Base-by-base conservation (phyloP, 495 filamentous ascomycete species). In the Tricharina praecox region DNA sequence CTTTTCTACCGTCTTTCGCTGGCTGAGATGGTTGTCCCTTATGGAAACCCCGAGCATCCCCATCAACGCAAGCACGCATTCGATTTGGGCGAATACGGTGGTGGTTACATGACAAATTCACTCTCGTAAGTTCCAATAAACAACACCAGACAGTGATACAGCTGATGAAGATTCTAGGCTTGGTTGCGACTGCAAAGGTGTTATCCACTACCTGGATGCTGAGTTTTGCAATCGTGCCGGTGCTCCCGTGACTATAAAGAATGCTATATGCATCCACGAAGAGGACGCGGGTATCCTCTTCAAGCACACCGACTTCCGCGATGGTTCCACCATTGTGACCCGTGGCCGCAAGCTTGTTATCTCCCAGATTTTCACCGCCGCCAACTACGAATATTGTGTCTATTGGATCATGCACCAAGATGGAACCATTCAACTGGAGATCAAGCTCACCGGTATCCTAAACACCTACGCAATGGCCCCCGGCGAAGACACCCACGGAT, bases 201-300 rank as follows among this genome's bases (percentile, higher is more conserved):
- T 79, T 1, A 93, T 96, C 60, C 84, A 93, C 65, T 94, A 94
- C 63, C 74, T 94, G 58, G 70, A 72, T 57, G 87, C 84, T 1
- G 72, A 78, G 20, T 92, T 93, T 59, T 77, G 85, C 47, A 93
- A 87, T 52, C 68, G 74, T n/a, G 74, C 81, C 8, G 88, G 88
- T 25, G 75, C 72, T 4, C 67, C 77, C 25, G 76, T 75, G 24
- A 82, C 79, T 25, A 85, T 95, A 64, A 86, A 90, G 67, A 94
- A 95, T 56, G 88, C 87, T 35, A 86, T 96, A 60, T 96, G 88
- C 62, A 86, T 94, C 50, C 88, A 96, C 67, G 88, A 96, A 64
- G 87, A 95, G 66, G 88, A 96, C 56, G 72, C 75, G 3, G 88
- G 88, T 4, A 90, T 96, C 49, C 70, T 95, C 8, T 94, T 90